Evolutionary conservation across 805 yeast genomes (phyloP), one percentile per base, ranked within the genome.

Genomic region (Teunomyces lycoperdinae): DNA sequence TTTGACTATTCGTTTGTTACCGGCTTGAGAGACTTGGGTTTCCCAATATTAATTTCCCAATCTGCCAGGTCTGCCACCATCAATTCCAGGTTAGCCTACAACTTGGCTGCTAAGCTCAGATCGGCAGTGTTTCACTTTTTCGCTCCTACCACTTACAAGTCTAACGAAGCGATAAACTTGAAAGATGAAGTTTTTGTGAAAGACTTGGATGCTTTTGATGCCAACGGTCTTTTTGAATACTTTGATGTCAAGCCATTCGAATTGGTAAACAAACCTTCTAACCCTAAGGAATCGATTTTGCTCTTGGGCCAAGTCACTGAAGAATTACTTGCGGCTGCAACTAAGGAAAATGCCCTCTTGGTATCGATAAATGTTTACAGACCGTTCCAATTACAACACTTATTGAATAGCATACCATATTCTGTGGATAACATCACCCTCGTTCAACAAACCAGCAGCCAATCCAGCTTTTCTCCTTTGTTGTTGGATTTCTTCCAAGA

Each of bases 81-180:
- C 44, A 73, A 79, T 51, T 74, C 87, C 5, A 66, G 79, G 40
- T 77, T 83, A 24, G 80, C 95, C 2, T 79, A 81, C 56, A 67
- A 80, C 40, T 64, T 84, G 34, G 79, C 91, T 6, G 63, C 71
- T 31, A 68, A 68, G 47, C 63, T 77, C 30, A 52, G 66, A 5
- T 72, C 69, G 43, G 80, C 94, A 1, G 89, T 87, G 4, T 73
- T 90, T 50, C 96, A 90, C 67, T 87, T 90, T 62, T 84, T 78
- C 61, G 62, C 69, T 27, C 69, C 71, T 3, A 17, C 41, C 10
- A 9, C 41, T 10, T 24, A n/a, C 41, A 38, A 26, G 13, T 54
- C 64, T 9, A 55, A 53, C 40, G 52, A 52, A 16, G 24, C 54
- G 7, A 49, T 51, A 9, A 59, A 52, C 42, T 29, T 50, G 16